Percentiles rank a stretch among this genome's conserved stretches.
Evolutionary conservation across 345 rosid genomes (phyloP).

Genomic region (Camelina sativa): DNA sequence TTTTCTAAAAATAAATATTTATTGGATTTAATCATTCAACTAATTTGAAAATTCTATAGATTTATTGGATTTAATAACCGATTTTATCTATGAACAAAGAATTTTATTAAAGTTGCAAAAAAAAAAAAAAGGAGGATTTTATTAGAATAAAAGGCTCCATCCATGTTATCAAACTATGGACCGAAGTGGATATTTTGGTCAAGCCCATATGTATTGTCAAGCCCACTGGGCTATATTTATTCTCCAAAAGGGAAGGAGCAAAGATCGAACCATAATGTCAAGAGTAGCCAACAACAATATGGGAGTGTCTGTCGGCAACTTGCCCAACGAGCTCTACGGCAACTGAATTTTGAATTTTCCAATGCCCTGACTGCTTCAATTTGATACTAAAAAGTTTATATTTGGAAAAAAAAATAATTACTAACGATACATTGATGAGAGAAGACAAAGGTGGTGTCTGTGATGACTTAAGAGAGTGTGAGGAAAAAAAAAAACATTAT

Average conservation of each 20-base stretch:
- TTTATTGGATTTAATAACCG: too few species aligned
- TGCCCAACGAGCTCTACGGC: background rate
- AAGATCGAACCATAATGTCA: background rate
- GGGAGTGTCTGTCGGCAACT: background rate
- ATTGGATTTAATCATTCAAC: too few species aligned
- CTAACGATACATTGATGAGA: background rate
- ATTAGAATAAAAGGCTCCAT: too few species aligned
- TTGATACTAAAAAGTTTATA: conserved; percentile 12
- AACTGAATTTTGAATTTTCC: too few species aligned
- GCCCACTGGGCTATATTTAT: background rate
- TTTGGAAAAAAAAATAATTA: background rate
- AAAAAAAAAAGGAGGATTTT: too few species aligned
- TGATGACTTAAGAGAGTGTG: background rate
- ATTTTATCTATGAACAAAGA: too few species aligned
- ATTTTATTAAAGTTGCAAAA: too few species aligned
- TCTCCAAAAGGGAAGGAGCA: background rate
- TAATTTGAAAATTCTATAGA: too few species aligned
- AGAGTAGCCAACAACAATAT: background rate
- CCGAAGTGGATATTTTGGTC: background rate
- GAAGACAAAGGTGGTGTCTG: background rate
- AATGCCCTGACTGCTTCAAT: too few species aligned
- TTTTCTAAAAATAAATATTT: too few species aligned
- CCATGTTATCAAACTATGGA: background rate
- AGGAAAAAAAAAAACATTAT: conserved; percentile 12
- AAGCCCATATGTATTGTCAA: background rate